A percentile compares a stretch with the other conserved stretches of the same genome.
These are phyloP conservation scores for Ophiorrhiza pumila DNA, from an alignment of 257 asterid species.

Conservation along the genomic window DNA sequence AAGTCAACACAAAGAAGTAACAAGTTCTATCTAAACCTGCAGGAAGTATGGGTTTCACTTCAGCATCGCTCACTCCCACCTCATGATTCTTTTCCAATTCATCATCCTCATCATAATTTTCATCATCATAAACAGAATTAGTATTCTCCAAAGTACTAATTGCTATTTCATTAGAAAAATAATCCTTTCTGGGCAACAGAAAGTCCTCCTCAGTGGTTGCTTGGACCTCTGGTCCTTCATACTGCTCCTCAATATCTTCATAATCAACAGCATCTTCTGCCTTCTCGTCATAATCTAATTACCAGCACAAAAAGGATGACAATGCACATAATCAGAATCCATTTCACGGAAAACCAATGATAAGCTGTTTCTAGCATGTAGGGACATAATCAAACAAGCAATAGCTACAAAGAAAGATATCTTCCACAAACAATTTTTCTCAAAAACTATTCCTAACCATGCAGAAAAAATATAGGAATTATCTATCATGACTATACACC, in stretches of 20 bases:
- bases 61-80: conserved; percentile 39
- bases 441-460: background rate
- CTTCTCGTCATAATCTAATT: conserved; percentile 79
- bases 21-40: conserved; percentile 46
- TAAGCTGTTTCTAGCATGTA: background rate
- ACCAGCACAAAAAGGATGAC: conserved; percentile 11
- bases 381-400: conserved; percentile 4
- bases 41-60: conserved; percentile 35
- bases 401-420: background rate
- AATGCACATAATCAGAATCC: conserved; percentile 23
- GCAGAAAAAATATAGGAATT: background rate
- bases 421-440: background rate
- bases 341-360: conserved; percentile 9
- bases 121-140: conserved; percentile 81
- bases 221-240: conserved; percentile 97
- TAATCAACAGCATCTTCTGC: conserved; percentile 97
- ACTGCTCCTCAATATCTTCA: conserved; percentile 96
- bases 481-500: background rate
- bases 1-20: background rate
- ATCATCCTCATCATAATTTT: conserved; percentile 88
- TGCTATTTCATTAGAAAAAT: conserved; percentile 55
- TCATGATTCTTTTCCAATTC: conserved; percentile 50
- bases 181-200: conserved; percentile 70
- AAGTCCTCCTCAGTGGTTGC: conserved; percentile 86
- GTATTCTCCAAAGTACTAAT: conserved; percentile 46